Evolutionary conservation across 768 basidiomycete species (phyloP).

Genomic region (Serpula lacrymans): DNA sequence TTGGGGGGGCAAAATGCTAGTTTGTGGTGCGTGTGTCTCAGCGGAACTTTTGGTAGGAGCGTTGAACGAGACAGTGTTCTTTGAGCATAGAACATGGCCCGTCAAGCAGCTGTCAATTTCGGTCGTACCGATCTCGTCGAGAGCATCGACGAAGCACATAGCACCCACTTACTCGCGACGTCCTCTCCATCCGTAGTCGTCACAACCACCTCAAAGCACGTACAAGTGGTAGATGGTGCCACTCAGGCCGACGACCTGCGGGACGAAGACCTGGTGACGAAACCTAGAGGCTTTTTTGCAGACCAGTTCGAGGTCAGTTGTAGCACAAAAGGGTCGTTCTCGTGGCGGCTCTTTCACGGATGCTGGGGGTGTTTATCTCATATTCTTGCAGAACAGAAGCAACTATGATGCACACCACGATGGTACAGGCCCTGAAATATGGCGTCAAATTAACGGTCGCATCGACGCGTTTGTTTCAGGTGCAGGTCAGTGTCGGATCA

Average conservation of each 20-base stretch:
- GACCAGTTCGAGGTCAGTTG: constrained; percentile 83
- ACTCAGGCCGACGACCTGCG: constrained; percentile 29
- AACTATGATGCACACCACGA: constrained; percentile 88
- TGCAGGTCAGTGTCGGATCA: constrained; percentile 53
- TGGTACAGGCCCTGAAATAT: constrained; percentile 94
- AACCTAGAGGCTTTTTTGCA: constrained; percentile 85
- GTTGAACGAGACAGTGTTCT: too few relatives aligned
- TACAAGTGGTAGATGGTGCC: constrained; percentile 31
- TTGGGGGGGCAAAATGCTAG: too few relatives aligned
- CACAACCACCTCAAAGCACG: constrained; percentile 44
- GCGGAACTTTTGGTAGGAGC: background rate
- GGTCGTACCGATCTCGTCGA: constrained; percentile 38
- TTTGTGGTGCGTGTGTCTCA: background rate
- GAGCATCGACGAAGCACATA: constrained; percentile 12
- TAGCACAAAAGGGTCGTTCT: background rate
- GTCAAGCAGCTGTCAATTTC: constrained; percentile 73
- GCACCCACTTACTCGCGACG: constrained; percentile 34
- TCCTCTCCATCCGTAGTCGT: constrained; percentile 51
- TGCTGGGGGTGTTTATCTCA: too few relatives aligned
- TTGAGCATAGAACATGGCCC: constrained; percentile 73
- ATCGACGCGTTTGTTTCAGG: constrained; percentile 87
- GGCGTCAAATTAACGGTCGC: constrained; percentile 83
- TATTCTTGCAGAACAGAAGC: constrained; percentile 77
- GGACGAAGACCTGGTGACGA: constrained; percentile 41
- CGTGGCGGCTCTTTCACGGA: too few relatives aligned